Percentiles rank a stretch among this genome's conserved stretches.
phyloP scores from a whole-genome alignment of 2,329 filamentous ascomycete genomes.

The Cercospora zeae-maydis region DNA sequence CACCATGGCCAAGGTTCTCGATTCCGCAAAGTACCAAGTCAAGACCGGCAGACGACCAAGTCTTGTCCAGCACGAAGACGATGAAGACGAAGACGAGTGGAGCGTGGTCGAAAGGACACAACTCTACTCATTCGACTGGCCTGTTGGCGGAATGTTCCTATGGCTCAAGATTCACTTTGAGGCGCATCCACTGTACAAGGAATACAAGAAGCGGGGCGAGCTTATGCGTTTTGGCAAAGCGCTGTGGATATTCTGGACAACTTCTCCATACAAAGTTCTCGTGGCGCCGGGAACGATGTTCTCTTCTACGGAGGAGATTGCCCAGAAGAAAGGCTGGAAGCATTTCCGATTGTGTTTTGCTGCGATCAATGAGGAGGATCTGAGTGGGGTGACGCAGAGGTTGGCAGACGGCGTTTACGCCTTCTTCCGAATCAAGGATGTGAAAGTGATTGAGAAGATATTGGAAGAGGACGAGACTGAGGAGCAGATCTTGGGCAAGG shows the following conservation, averaged over 20 bases:
- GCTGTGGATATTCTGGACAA: constrained; percentile 68
- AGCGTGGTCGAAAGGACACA: constrained; percentile 69
- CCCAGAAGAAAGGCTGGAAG: constrained; percentile 59
- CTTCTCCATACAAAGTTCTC: constrained; percentile 66
- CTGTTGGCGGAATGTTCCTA: constrained; percentile 86
- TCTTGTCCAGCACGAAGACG: constrained; percentile 28
- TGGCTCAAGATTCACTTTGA: constrained; percentile 74
- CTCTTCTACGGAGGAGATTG: constrained; percentile 60
- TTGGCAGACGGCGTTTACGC: constrained; percentile 65
- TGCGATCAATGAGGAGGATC: constrained; percentile 68
- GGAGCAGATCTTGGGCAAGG: background rate
- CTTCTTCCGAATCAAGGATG: constrained; percentile 74
- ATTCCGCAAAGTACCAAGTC: constrained; percentile 63
- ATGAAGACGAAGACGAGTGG: constrained; percentile 58
- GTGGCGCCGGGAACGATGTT: constrained; percentile 72
- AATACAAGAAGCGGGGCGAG: constrained; percentile 42
- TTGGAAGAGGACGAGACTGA: constrained; percentile 43
- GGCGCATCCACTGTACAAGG: constrained; percentile 64
- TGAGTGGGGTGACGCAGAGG: constrained; percentile 59
- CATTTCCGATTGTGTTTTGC: constrained; percentile 82
- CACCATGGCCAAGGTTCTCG: constrained; percentile 69
- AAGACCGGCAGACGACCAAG: constrained; percentile 54
- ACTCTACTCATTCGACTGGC: constrained; percentile 74
- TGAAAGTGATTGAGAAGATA: constrained; percentile 62
- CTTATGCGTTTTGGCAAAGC: constrained; percentile 56